Conservation (phyloP, 805 yeast genomes). For the Kluyveromyces aestuarii region DNA sequence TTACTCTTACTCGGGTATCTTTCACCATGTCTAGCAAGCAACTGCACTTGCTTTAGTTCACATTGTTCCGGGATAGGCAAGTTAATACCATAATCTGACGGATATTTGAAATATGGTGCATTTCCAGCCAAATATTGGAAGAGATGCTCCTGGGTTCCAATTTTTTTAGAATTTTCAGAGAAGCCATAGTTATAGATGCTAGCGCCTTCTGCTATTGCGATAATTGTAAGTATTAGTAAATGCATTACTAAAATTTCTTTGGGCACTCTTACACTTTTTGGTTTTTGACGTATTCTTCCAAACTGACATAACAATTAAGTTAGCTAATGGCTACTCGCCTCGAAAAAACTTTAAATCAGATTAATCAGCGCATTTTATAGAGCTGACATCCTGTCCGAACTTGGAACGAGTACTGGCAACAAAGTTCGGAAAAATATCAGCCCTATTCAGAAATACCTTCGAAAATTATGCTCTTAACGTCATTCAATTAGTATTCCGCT, state of each 20-base stretch:
- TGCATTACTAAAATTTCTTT: not conserved
- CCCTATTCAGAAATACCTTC: not conserved
- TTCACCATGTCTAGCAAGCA: constrained; percentile 73
- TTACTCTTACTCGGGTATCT: constrained; percentile 52
- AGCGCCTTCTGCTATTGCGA: constrained; percentile 1
- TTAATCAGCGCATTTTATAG: not conserved
- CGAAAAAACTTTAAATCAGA: not conserved
- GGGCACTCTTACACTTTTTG: not conserved
- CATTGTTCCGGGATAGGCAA: constrained; percentile 40
- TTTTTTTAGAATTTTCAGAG: constrained; percentile 2
- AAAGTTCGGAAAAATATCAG: not conserved
- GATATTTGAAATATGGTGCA: constrained; percentile 45
- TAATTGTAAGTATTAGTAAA: not conserved
- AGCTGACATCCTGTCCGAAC: not conserved
- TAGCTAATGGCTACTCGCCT: not conserved
- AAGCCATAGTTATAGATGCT: not conserved
- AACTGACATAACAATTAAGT: not conserved
- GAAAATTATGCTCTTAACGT: not conserved
- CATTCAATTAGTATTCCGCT: not conserved
- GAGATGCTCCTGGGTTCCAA: constrained; percentile 24
- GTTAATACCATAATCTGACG: constrained; percentile 44
- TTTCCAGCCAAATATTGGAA: constrained; percentile 45
- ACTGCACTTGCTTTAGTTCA: constrained; percentile 55
- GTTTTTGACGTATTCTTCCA: not conserved
- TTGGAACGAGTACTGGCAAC: not conserved